Conservation (phyloP, 2,329 filamentous ascomycete genomes). For the Ophiostoma angusticollis region DNA sequence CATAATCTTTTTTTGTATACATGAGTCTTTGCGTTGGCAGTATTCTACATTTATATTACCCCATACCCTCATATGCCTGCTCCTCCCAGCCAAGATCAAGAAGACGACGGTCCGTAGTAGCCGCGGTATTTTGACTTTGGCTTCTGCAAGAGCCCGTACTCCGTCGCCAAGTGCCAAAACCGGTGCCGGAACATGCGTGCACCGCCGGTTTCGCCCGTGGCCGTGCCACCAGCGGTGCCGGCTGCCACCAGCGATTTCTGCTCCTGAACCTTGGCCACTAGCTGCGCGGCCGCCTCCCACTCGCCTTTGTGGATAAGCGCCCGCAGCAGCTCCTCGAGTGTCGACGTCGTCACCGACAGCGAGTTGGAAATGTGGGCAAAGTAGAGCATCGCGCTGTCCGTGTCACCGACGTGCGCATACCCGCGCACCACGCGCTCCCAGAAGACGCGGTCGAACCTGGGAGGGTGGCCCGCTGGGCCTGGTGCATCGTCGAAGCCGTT, state of each 20-base stretch:
- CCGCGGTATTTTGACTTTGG: not conserved
- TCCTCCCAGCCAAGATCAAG: too few relatives aligned
- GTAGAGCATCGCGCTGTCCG: constrained; percentile 33
- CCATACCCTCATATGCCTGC: too few relatives aligned
- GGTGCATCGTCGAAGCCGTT: not conserved
- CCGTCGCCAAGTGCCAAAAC: constrained; percentile 36
- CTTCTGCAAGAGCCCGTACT: constrained; percentile 24
- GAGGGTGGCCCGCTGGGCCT: not conserved
- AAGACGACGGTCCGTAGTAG: too few relatives aligned
- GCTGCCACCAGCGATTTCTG: constrained; percentile 14
- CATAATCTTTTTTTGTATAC: too few relatives aligned
- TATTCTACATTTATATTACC: too few relatives aligned
- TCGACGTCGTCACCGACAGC: constrained; percentile 28
- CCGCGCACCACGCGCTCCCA: constrained; percentile 60
- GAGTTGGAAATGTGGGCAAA: constrained; percentile 32
- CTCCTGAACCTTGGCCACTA: constrained; percentile 17
- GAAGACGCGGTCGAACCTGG: constrained; percentile 44
- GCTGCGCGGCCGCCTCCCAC: constrained; percentile 14
- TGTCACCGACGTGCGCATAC: constrained; percentile 43
- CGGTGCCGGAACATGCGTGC: constrained; percentile 32
- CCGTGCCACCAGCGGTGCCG: constrained; percentile 12
- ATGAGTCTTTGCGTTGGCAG: too few relatives aligned
- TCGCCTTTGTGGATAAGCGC: constrained; percentile 16
- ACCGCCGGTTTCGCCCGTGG: constrained; percentile 7
- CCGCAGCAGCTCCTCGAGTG: constrained; percentile 30